Evolutionary conservation across 257 asterid species (phyloP).

Genomic region (Apocynum venetum): DNA sequence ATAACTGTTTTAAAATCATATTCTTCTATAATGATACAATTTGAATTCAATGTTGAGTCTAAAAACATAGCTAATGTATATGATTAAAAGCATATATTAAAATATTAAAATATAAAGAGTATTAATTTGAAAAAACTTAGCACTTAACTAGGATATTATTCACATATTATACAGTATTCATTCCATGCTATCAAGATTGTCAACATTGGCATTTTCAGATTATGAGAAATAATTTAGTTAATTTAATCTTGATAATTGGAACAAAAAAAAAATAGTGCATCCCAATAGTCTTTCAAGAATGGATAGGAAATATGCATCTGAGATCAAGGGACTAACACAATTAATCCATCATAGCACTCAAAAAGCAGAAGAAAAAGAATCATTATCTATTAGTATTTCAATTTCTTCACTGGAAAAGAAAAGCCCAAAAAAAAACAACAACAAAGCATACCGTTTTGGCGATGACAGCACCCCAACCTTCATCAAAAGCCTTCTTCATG

Average conservation of each 20-base stretch:
- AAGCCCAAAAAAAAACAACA: no score
- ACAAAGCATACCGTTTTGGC: constrained; percentile 73
- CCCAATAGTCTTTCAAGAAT: neutral
- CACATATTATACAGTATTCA: neutral
- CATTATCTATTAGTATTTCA: neutral
- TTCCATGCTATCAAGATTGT: neutral
- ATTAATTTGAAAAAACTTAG: no score
- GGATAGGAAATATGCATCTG: neutral
- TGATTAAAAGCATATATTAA: no score
- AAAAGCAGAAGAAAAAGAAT: neutral
- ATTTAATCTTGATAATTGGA: neutral
- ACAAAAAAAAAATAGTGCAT: neutral
- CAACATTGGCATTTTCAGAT: neutral
- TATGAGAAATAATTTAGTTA: neutral
- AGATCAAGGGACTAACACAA: neutral
- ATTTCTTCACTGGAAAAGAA: no score
- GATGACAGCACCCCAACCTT: constrained; percentile 98
- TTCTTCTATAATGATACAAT: no score
- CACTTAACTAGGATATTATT: neutral
- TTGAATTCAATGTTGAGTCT: no score
- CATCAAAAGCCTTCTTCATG: constrained; percentile 94
- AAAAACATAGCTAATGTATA: no score
- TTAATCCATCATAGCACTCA: neutral
- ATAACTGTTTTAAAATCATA: no score
- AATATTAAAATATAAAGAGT: no score